phyloP scores from a whole-genome alignment of 1,284 basidiomycete species.

The Taiwanofungus camphoratus region DNA sequence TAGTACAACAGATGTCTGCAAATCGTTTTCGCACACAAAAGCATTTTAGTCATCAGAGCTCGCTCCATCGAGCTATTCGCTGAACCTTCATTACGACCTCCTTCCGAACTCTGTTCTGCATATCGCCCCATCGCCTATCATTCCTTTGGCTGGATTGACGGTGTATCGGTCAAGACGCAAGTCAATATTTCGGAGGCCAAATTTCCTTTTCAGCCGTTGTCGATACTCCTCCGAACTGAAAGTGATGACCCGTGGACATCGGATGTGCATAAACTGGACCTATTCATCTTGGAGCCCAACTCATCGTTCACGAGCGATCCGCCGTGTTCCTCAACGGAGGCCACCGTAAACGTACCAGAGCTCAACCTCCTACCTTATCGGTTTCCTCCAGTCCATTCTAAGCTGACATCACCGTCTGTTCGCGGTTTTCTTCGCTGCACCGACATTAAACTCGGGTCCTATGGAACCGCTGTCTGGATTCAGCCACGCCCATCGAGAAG shows the following conservation, averaged over 20 bases:
- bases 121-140: slow-evolving; percentile 36
- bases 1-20: slow-evolving; percentile 45
- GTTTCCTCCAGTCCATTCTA: slow-evolving; percentile 36
- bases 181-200: neutral
- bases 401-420: slow-evolving; percentile 30
- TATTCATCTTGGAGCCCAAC: slow-evolving; percentile 40
- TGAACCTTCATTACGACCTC: slow-evolving; percentile 30
- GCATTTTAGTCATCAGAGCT: slow-evolving; percentile 50
- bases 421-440: slow-evolving; percentile 48
- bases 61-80: slow-evolving; percentile 52
- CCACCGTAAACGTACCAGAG: neutral
- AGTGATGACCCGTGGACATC: slow-evolving; percentile 54
- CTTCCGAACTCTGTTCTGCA: slow-evolving; percentile 14
- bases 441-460: slow-evolving; percentile 42
- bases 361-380: slow-evolving; percentile 28
- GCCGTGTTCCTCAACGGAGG: neutral
- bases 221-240: slow-evolving; percentile 49
- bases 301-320: slow-evolving; percentile 16
- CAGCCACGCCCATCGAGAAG: slow-evolving; percentile 35
- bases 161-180: slow-evolving; percentile 30
- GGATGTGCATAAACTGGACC: slow-evolving; percentile 40
- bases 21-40: slow-evolving; percentile 40
- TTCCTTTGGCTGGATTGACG: slow-evolving; percentile 62
- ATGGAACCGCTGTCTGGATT: slow-evolving; percentile 56
- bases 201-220: slow-evolving; percentile 27